Percentiles rank a stretch among this genome's conserved stretches.
Conservation (phyloP, 1,284 basidiomycete species). For the Porogramme epimiltina region DNA sequence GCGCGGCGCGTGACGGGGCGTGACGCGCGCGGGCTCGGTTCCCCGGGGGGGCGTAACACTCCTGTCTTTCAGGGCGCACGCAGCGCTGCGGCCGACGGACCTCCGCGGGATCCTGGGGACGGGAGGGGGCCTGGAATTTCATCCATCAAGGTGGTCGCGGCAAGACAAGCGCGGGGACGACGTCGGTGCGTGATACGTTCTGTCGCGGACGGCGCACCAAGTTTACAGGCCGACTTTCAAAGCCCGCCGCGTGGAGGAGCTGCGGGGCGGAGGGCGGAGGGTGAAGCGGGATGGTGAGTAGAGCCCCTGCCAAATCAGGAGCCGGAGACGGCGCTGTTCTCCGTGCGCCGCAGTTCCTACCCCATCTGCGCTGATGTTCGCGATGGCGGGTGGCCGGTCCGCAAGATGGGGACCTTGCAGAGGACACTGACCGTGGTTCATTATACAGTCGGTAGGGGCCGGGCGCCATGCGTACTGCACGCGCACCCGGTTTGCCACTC, state of each 20-base stretch:
- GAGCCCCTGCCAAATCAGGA: background rate
- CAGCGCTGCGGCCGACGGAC: too few species aligned
- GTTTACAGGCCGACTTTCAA: background rate
- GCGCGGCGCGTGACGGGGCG: too few species aligned
- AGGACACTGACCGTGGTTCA: too few species aligned
- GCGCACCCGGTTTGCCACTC: conserved; percentile 8
- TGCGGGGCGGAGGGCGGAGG: background rate
- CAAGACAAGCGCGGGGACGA: background rate
- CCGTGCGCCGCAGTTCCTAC: background rate
- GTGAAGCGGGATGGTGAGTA: background rate
- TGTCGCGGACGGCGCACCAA: too few species aligned
- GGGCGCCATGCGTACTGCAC: too few species aligned
- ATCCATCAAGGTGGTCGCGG: background rate
- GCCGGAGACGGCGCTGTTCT: background rate
- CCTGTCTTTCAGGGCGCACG: too few species aligned
- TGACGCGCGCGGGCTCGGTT: too few species aligned
- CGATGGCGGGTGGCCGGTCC: background rate
- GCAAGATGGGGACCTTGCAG: too few species aligned
- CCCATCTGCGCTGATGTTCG: background rate
- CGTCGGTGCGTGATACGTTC: background rate
- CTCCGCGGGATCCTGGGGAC: too few species aligned
- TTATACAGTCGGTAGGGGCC: too few species aligned
- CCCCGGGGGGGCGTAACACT: too few species aligned
- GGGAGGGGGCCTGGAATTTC: background rate
- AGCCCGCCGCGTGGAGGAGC: background rate